Base-by-base conservation (phyloP, 768 basidiomycete species). In the Lactarius tabidus region DNA sequence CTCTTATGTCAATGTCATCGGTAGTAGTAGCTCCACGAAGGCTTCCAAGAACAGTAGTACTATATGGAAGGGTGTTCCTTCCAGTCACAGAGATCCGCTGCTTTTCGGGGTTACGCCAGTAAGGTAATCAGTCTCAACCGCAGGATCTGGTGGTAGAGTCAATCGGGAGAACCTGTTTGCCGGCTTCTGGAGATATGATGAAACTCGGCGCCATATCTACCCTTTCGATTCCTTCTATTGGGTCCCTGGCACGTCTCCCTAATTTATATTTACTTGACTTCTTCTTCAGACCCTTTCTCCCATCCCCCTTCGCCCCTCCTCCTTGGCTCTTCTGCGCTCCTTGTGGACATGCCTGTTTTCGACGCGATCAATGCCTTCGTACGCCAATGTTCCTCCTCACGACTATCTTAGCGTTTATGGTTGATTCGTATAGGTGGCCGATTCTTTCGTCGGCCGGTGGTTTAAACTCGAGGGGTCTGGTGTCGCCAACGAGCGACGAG, bases 391-490 rank as follows among this genome's bases (percentile, higher is more conserved):
- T 15, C 31, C 62, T 17, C 20, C 26, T 3, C 23, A 36, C 10
- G 18, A 17, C 23, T n/a, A 33, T 26, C 28, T 17, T 17, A 28
- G 33, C 4, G 8, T 31, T 18, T 15, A 26, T 29, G 18, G 31
- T 45, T 55, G 10, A 17, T 36, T 8, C 28, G 8, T 43, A 8
- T 63, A 75, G 74, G 74, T 75, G 41, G 75, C 75, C 18, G 63
- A 71, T 63, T 76, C 75, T 35, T 60, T 68, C 55, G 70, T 75
- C 23, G 76, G 76, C 6, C 71, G 74, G 45, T 72, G 73, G 72
- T 76, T 76, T 70, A 71, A 70, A 23, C 66, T 76, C n/a, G 76
- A 76, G 65, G 75, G 75, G n/a, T 72, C 72, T 23, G 76, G 76
- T 38, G 74, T 72, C 29, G 64, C 67, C 26, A 72, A 71, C 48